Conservation (phyloP, 768 basidiomycete genomes). For the Tylopilus cervinicoccineus region DNA sequence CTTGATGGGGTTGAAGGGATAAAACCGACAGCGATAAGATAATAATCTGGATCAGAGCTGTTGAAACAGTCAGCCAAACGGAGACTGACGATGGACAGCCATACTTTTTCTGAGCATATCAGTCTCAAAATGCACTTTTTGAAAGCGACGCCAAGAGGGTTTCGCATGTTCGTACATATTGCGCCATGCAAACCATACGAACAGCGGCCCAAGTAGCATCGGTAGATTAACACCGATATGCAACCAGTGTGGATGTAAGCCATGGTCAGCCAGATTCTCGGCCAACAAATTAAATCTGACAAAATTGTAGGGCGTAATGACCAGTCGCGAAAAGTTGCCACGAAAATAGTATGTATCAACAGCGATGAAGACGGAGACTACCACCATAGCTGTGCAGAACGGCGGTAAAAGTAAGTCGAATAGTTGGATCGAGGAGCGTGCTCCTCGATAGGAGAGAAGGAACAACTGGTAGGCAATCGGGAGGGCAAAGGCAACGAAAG, state of each 20-base stretch:
- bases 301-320: slow-evolving; percentile 37
- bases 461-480: slow-evolving; percentile 30
- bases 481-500: slow-evolving; percentile 32
- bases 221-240: slow-evolving; percentile 38
- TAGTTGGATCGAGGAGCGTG: slow-evolving; percentile 8
- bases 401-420: slow-evolving; percentile 17
- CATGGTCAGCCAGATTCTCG: slow-evolving; percentile 36
- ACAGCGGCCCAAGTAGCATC: slow-evolving; percentile 35
- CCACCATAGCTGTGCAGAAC: slow-evolving; percentile 16
- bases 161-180: slow-evolving; percentile 6
- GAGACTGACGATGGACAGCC: background rate
- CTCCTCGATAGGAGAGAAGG: slow-evolving; percentile 5
- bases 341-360: slow-evolving; percentile 35
- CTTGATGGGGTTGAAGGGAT: slow-evolving; percentile 37
- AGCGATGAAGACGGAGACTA: slow-evolving; percentile 17
- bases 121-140: slow-evolving; percentile 8
- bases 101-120: slow-evolving; percentile 19
- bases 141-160: background rate
- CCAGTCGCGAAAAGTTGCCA: slow-evolving; percentile 14
- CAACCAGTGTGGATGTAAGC: slow-evolving; percentile 39
- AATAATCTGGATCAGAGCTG: slow-evolving; percentile 31
- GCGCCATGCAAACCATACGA: slow-evolving; percentile 23
- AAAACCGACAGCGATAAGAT: slow-evolving; percentile 27
- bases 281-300: slow-evolving; percentile 35
- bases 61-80: slow-evolving; percentile 1